phyloP scores from a whole-genome alignment of 345 rosid genomes.

The Iberis pinnata region DNA sequence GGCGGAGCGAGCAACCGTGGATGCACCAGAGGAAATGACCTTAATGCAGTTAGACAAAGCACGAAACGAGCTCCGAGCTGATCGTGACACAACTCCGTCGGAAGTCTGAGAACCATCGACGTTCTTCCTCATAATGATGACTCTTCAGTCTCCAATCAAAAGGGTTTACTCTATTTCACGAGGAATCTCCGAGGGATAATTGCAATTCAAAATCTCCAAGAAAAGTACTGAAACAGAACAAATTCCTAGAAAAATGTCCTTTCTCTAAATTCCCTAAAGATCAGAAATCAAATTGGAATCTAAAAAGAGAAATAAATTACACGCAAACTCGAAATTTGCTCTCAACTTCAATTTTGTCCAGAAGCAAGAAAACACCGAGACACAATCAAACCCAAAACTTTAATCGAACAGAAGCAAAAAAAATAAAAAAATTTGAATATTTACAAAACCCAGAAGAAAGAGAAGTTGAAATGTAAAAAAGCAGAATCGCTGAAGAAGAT shows the following conservation, averaged over 20 bases:
- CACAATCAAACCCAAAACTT: background rate
- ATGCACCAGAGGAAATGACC: constrained; percentile 86
- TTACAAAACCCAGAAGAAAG: constrained; percentile 21
- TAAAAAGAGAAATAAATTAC: constrained; percentile 12
- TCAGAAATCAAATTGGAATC: constrained; percentile 21
- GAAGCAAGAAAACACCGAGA: constrained; percentile 13
- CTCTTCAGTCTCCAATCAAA: constrained; percentile 10
- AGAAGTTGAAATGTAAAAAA: constrained; percentile 1
- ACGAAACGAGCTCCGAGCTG: constrained; percentile 70
- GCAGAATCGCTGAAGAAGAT: constrained; percentile 21
- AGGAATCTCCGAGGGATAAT: no score
- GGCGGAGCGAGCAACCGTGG: constrained; percentile 82
- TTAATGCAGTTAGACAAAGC: constrained; percentile 64
- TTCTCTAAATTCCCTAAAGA: background rate
- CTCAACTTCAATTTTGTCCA: constrained; percentile 23
- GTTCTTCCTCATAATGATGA: constrained; percentile 51
- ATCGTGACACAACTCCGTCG: constrained; percentile 40
- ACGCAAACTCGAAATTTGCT: constrained; percentile 20
- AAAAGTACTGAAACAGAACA: constrained; percentile 9
- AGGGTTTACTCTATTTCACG: background rate
- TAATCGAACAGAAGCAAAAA: no score
- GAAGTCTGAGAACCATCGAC: constrained; percentile 47
- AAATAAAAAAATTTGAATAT: background rate
- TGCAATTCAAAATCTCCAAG: no score
- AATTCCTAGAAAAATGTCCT: background rate